These are phyloP conservation scores for Schwanniomyces yamadae DNA, from an alignment of 805 yeast species.

Conservation along the genomic window DNA sequence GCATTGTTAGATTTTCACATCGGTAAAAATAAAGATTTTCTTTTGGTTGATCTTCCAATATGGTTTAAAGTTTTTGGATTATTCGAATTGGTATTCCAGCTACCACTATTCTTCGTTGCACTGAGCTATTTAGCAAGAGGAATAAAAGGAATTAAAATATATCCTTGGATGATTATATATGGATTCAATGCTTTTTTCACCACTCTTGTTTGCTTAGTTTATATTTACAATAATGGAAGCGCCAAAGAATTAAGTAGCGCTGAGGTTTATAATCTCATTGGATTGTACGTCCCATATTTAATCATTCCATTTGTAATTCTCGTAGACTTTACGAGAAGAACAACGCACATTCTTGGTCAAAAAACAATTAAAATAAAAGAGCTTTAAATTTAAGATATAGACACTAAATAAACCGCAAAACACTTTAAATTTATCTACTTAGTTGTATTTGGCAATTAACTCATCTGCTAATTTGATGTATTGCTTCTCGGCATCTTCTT, in stretches of 20 bases:
- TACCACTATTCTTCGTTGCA: conserved; percentile 69
- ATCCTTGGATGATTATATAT: conserved; percentile 53
- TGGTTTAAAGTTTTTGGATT: conserved; percentile 77
- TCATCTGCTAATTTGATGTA: conserved; percentile 69
- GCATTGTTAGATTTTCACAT: conserved; percentile 59
- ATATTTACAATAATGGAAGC: conserved; percentile 39
- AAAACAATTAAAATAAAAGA: background rate
- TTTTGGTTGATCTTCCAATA: conserved; percentile 55
- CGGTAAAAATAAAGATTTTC: conserved; percentile 64
- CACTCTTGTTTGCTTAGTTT: conserved; percentile 68
- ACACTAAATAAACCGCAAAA: too few relatives aligned
- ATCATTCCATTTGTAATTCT: conserved; percentile 60
- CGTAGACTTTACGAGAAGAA: conserved; percentile 40
- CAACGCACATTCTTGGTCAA: conserved; percentile 2
- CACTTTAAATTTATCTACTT: too few relatives aligned
- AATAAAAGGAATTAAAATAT: conserved; percentile 12
- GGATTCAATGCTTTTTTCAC: conserved; percentile 84
- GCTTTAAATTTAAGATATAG: too few relatives aligned
- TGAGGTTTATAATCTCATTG: conserved; percentile 45
- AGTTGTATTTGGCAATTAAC: conserved; percentile 49
- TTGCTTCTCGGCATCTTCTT: conserved; percentile 87
- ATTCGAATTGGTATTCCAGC: conserved; percentile 71
- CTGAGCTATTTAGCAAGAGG: conserved; percentile 21
- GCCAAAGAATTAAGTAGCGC: conserved; percentile 31
- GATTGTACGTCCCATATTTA: conserved; percentile 69